Evolutionary conservation across 495 filamentous ascomycete genomes (phyloP).

Genomic region (Chaetomium cochliodes): DNA sequence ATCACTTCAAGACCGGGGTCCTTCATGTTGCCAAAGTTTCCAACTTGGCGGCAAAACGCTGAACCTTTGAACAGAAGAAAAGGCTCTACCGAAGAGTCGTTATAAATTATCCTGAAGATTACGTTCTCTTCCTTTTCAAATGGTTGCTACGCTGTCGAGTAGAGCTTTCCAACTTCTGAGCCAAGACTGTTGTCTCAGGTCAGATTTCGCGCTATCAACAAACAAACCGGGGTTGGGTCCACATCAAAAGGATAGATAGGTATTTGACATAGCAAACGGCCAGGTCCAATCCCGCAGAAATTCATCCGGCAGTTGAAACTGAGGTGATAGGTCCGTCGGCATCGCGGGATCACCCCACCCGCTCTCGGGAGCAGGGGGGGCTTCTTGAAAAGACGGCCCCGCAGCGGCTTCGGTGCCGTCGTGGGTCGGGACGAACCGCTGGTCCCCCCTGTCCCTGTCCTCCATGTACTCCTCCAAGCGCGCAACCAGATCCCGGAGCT

Average conservation of each 20-base stretch:
- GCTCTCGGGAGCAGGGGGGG: not conserved
- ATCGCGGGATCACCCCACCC: conserved; percentile 6
- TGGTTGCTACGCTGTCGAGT: too few relatives aligned
- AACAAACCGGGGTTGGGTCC: too few relatives aligned
- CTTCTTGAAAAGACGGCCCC: conserved; percentile 4
- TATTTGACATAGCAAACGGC: conserved; percentile 17
- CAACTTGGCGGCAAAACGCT: too few relatives aligned
- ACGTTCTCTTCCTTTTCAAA: too few relatives aligned
- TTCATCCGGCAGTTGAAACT: conserved; percentile 28
- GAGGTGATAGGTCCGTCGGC: conserved; percentile 18
- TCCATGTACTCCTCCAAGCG: conserved; percentile 52
- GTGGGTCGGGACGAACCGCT: conserved; percentile 13
- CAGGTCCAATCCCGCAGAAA: conserved; percentile 26
- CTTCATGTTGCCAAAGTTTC: too few relatives aligned
- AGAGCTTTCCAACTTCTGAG: too few relatives aligned
- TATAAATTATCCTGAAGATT: too few relatives aligned
- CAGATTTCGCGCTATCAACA: too few relatives aligned
- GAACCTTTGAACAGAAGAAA: too few relatives aligned
- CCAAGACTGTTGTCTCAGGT: too few relatives aligned
- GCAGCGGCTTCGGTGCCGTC: conserved; percentile 5
- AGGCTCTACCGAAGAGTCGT: too few relatives aligned
- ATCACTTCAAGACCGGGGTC: too few relatives aligned
- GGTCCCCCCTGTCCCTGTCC: conserved; percentile 34
- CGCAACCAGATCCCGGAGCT: conserved; percentile 45
- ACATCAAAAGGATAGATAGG: conserved; percentile 16